Conservation (phyloP, 192 early-diverging fungal genomes). For the Phycomyces blakesleeanus region DNA sequence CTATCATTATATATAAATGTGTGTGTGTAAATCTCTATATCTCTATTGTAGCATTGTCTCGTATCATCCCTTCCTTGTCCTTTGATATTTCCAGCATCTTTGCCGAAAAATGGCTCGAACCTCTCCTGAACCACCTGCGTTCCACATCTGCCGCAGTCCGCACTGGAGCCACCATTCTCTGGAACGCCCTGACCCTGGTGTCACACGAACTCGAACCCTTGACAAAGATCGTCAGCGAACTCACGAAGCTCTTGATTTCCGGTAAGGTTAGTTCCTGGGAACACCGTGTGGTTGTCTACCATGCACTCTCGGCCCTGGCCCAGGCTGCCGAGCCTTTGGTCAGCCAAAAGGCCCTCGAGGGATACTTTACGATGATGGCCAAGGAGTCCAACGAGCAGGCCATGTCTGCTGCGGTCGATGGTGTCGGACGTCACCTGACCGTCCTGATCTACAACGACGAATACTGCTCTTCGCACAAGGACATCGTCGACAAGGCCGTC, state of each 20-base stretch:
- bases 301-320: constrained; percentile 39
- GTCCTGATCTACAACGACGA: constrained; percentile 45
- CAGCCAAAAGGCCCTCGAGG: constrained; percentile 53
- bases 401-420: constrained; percentile 57
- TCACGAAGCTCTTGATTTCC: constrained; percentile 55
- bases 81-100: constrained; percentile 63
- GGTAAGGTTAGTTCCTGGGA: constrained; percentile 62
- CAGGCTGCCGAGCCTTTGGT: constrained; percentile 37
- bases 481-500: constrained; percentile 40
- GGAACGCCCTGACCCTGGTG: constrained; percentile 50
- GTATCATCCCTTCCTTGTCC: constrained; percentile 45
- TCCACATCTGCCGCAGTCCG: constrained; percentile 60
- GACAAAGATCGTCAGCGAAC: constrained; percentile 54
- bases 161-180: constrained; percentile 54
- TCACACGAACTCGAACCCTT: constrained; percentile 47
- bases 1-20: too few species aligned
- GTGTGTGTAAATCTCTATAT: too few species aligned
- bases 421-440: constrained; percentile 50
- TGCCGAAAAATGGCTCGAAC: constrained; percentile 58
- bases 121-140: constrained; percentile 60
- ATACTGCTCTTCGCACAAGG: constrained; percentile 22
- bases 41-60: constrained; percentile 54
- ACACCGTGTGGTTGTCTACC: constrained; percentile 64
- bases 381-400: constrained; percentile 79
- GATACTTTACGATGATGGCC: constrained; percentile 57